Percentiles rank a stretch among this genome's conserved stretches.
phyloP scores from a whole-genome alignment of 2,329 filamentous ascomycete genomes.

The Scleromitrula shiraiana region DNA sequence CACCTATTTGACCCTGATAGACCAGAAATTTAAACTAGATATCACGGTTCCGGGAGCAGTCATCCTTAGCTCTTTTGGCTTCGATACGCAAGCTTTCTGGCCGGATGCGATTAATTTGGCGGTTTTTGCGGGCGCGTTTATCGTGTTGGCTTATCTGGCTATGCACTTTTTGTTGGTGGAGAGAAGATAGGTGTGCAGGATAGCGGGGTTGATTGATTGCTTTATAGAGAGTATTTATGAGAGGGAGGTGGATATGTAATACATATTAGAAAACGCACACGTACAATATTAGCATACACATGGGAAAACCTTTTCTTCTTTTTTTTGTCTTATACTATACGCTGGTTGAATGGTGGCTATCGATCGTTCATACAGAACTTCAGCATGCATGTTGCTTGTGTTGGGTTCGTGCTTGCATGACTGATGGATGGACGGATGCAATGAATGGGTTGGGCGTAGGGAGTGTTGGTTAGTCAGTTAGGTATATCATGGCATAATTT shows the following conservation, averaged over 20 bases:
- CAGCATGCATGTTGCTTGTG: no score
- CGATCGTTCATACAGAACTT: no score
- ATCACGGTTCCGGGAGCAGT: conserved; percentile 93
- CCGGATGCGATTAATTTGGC: conserved; percentile 72
- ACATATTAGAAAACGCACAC: conserved; percentile 1
- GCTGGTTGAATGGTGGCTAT: no score
- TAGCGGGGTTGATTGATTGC: neutral
- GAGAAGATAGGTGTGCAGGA: conserved; percentile 50
- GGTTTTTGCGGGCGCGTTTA: conserved; percentile 73
- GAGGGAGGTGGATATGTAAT: neutral
- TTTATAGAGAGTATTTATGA: neutral
- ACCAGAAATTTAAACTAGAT: conserved; percentile 92
- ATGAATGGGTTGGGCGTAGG: no score
- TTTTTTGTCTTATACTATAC: neutral
- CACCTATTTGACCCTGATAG: conserved; percentile 76
- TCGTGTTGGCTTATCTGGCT: conserved; percentile 79
- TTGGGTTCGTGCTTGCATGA: no score
- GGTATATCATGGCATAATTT: no score
- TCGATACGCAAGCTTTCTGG: conserved; percentile 83
- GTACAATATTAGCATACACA: neutral
- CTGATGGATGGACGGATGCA: no score
- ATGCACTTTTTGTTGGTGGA: conserved; percentile 94
- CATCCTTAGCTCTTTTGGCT: conserved; percentile 91
- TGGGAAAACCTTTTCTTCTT: neutral
- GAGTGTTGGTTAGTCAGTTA: no score